These are phyloP conservation scores for Salix caprea DNA, from an alignment of 345 rosid species.

Conservation along the genomic window DNA sequence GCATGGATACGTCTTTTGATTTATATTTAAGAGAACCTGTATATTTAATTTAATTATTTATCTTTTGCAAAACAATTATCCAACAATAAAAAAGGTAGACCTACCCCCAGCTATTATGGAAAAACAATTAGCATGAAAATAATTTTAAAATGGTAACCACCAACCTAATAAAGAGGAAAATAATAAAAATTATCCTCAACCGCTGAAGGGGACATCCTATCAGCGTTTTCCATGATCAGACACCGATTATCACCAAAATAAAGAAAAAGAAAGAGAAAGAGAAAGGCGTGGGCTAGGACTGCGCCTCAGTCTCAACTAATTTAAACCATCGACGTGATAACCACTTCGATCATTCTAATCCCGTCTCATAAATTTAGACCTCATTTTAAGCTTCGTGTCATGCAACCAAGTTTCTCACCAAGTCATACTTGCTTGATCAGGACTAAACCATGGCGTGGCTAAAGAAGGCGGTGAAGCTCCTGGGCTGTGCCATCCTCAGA, in stretches of 20 bases:
- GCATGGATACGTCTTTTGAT: too few relatives aligned
- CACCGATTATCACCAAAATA: not conserved
- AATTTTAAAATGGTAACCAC: not conserved
- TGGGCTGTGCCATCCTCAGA: not conserved
- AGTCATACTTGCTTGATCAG: not conserved
- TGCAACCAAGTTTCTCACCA: not conserved
- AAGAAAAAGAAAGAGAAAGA: not conserved
- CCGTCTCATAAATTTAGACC: not conserved
- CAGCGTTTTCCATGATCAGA: not conserved
- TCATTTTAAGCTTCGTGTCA: not conserved
- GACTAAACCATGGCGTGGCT: constrained; percentile 12
- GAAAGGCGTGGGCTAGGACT: constrained; percentile 7
- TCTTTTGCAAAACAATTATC: too few relatives aligned
- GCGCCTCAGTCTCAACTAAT: constrained; percentile 18
- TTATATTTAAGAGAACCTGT: too few relatives aligned
- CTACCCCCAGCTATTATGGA: not conserved
- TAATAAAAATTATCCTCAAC: not conserved
- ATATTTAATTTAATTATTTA: too few relatives aligned
- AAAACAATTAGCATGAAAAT: not conserved
- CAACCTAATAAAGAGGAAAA: not conserved
- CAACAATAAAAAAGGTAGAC: not conserved
- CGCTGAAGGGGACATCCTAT: not conserved
- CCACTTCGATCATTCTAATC: constrained; percentile 29
- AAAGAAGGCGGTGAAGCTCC: constrained; percentile 2
- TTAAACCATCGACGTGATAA: constrained; percentile 53